phyloP scores from a whole-genome alignment of 2,329 filamentous ascomycete genomes.

The Biscogniauxia marginata region DNA sequence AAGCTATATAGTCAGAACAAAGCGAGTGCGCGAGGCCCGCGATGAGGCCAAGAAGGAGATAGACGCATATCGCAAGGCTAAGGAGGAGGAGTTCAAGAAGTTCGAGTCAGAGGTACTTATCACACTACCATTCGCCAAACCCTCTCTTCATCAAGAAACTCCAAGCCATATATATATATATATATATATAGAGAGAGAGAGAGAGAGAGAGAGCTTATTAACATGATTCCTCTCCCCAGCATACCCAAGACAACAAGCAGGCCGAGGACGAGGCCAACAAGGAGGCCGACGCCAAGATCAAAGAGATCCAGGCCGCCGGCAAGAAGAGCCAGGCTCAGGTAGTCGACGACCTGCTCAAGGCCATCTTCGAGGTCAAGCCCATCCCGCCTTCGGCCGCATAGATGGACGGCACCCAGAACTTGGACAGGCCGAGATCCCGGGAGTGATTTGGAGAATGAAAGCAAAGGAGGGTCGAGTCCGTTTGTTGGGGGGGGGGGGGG shows the following conservation, averaged over 20 bases:
- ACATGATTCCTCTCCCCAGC: conserved; percentile 58
- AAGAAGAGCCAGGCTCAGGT: conserved; percentile 78
- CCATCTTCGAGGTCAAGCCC: conserved; percentile 82
- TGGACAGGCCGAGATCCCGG: too few species aligned
- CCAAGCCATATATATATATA: too few species aligned
- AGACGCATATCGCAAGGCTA: conserved; percentile 82
- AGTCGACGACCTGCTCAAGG: conserved; percentile 76
- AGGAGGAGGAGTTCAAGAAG: conserved; percentile 92
- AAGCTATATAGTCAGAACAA: conserved; percentile 67
- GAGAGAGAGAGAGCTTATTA: too few species aligned
- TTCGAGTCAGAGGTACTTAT: conserved; percentile 70
- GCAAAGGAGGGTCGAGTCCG: too few species aligned
- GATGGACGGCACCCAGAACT: too few species aligned
- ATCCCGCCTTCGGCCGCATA: conserved; percentile 44
- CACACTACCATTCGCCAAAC: not conserved
- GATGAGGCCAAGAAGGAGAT: conserved; percentile 98
- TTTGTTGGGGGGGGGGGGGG: too few species aligned
- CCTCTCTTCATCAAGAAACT: too few species aligned
- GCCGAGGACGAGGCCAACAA: conserved; percentile 77
- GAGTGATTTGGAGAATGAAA: too few species aligned
- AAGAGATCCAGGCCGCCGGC: conserved; percentile 77
- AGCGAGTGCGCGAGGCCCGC: conserved; percentile 94
- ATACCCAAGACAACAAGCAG: conserved; percentile 83
- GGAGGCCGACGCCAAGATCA: conserved; percentile 78
- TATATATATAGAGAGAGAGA: too few species aligned